Conservation (phyloP, 2,329 filamentous ascomycete genomes). For the Emergomyces orientalis region DNA sequence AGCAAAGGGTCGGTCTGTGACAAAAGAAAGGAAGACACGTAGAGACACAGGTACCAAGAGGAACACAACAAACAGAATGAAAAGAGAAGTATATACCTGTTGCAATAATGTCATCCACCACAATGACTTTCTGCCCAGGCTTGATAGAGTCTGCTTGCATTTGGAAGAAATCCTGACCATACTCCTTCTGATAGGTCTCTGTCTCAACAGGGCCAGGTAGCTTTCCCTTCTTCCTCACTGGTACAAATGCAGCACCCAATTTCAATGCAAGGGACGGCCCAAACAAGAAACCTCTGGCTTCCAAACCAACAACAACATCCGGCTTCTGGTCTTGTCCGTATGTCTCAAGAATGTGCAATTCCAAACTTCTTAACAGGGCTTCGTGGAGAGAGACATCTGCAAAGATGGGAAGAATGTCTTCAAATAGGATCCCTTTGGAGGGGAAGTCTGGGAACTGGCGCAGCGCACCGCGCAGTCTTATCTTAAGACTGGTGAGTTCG, state of each 20-base stretch:
- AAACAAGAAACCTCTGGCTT: conserved; percentile 91
- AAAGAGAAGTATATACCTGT: conserved; percentile 58
- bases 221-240: conserved; percentile 92
- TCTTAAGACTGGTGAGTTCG: conserved; percentile 55
- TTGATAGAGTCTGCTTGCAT: conserved; percentile 83
- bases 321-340: conserved; percentile 54
- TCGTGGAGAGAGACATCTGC: conserved; percentile 64
- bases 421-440: conserved; percentile 83
- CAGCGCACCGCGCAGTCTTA: conserved; percentile 61
- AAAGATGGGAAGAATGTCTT: conserved; percentile 97
- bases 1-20: background rate
- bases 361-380: conserved; percentile 71
- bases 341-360: conserved; percentile 64
- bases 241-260: conserved; percentile 77
- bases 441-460: conserved; percentile 90
- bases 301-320: conserved; percentile 86
- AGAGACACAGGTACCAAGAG: too few relatives aligned
- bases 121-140: conserved; percentile 76
- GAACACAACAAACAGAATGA: too few relatives aligned
- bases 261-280: conserved; percentile 78
- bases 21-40: background rate
- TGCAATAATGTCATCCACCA: conserved; percentile 97
- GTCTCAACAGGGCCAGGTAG: conserved; percentile 81
- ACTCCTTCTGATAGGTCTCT: conserved; percentile 87
- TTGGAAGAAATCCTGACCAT: conserved; percentile 90